Percentiles rank a stretch among this genome's conserved stretches.
These are phyloP conservation scores for Hypoxylon fragiforme DNA, from an alignment of 495 filamentous ascomycete species.

Conservation along the genomic window DNA sequence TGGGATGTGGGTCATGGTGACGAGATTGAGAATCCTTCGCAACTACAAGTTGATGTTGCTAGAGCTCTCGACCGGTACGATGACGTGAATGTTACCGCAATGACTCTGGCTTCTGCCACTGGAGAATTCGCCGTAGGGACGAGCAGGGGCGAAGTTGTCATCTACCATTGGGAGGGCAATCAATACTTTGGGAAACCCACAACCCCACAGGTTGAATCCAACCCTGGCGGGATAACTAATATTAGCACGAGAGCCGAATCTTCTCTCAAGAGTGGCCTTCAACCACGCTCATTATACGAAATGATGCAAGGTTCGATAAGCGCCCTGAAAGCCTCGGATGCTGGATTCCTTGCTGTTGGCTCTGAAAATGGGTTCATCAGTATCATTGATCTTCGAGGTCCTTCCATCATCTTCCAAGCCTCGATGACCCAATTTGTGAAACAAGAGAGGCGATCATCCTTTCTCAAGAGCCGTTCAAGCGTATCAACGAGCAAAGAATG, in stretches of 20 bases:
- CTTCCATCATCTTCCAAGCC: conserved; percentile 78
- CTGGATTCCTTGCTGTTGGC: conserved; percentile 87
- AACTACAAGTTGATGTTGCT: conserved; percentile 83
- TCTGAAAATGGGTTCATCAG: conserved; percentile 77
- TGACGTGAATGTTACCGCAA: conserved; percentile 73
- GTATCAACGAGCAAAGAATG: conserved; percentile 62
- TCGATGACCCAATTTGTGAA: conserved; percentile 69
- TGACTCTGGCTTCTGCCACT: conserved; percentile 74
- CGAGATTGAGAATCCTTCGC: conserved; percentile 83
- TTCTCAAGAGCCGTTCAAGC: conserved; percentile 53
- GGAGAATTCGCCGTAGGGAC: conserved; percentile 86
- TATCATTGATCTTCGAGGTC: conserved; percentile 86
- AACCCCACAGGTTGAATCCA: conserved; percentile 45
- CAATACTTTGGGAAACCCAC: conserved; percentile 60
- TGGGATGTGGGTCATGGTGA: conserved; percentile 92
- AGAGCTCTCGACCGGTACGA: conserved; percentile 79
- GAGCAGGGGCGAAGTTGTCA: conserved; percentile 74
- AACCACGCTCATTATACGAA: conserved; percentile 79
- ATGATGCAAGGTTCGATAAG: conserved; percentile 79
- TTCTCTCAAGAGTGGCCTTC: conserved; percentile 74
- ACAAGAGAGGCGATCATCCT: conserved; percentile 69
- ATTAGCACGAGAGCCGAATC: conserved; percentile 78
- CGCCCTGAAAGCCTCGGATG: conserved; percentile 78
- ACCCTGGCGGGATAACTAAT: conserved; percentile 66
- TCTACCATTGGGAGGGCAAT: conserved; percentile 88